Base-by-base conservation (phyloP, 257 asterid species). In the Nicotiana knightiana region DNA sequence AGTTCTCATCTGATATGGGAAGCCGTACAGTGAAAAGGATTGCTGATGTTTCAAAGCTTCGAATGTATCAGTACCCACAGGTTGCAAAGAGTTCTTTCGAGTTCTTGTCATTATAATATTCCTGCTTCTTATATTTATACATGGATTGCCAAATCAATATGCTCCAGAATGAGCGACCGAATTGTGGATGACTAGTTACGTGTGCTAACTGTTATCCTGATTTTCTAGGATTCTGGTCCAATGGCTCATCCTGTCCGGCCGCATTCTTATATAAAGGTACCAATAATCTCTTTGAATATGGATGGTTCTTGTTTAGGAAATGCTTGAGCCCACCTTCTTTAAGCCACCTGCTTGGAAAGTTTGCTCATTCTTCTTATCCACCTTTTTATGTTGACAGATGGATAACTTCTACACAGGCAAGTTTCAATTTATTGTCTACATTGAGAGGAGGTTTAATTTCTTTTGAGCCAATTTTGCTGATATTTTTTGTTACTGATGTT, bases 221-320 rank as follows among this genome's bases (percentile, higher is more conserved):
- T 87, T 82, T 85, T 86, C 64, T 88, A 93, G 97, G 98, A 93
- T 92, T 91, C 97, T 67, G 91, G 98, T 87, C 98, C 97, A 81
- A 90, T 92, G 97, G 94, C 97, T 84, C 98, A 93, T 89, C 98
- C 98, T 15, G 96, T 93, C 55, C 91, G 97, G 9, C 97, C 98
- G 81, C 96, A 92, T 82, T 91, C 96, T 81, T 93, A 92, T 54
- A 93, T 92, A 82, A 92, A 92, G 98, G 97, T 93, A 53, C 81
- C 53, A 53, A 68, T 46, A 70, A 6, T 83, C 77, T 58, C 80
- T 70, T 67, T 77, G 64, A 76, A 62, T 70, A 35, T 3, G 48
- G 79, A 30, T 57, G 30, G 12, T 58, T 68, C 76, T 67, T 48
- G 76, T 59, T 16, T 43, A 78, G 54, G 26, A 71, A 62, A 24